Evolutionary conservation across 306 rosid species (phyloP).

Genomic region (Sicyos edulis): DNA sequence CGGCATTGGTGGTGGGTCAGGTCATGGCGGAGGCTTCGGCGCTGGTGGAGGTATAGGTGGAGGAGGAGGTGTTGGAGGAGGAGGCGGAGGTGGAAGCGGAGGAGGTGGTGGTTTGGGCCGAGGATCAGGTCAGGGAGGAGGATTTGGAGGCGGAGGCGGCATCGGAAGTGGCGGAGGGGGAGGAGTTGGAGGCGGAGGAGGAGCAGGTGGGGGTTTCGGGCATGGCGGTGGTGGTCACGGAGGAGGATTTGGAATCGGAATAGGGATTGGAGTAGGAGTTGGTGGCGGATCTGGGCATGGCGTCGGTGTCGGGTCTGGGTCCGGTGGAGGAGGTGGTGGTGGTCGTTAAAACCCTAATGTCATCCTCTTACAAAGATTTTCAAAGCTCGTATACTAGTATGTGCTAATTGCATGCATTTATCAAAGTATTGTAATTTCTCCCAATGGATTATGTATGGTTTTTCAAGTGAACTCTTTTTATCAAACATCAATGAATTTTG

Average conservation of each 20-base stretch:
- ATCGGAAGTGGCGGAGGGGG: no score
- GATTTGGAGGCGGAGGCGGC: no score
- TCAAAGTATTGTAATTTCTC: not conserved
- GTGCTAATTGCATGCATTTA: not conserved
- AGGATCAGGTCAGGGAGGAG: constrained; percentile 9
- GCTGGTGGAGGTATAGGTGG: constrained; percentile 43
- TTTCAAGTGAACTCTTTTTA: not conserved
- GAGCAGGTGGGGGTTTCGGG: constrained; percentile 32
- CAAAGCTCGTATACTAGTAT: not conserved
- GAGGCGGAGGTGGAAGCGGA: not conserved
- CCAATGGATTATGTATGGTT: not conserved
- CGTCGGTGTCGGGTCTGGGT: constrained; percentile 29
- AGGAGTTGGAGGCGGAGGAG: not conserved
- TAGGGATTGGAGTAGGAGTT: constrained; percentile 42
- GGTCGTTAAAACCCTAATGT: constrained; percentile 23
- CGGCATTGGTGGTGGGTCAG: constrained; percentile 30
- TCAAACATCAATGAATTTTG: not conserved
- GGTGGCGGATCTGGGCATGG: constrained; percentile 35
- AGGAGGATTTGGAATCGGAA: constrained; percentile 37
- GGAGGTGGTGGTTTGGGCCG: constrained; percentile 24
- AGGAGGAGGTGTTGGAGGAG: constrained; percentile 15
- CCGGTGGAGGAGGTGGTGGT: constrained; percentile 37
- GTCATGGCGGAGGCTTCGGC: constrained; percentile 37
- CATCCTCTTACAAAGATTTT: not conserved
- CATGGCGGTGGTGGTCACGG: constrained; percentile 32